These are phyloP conservation scores for Microascus cirrosus DNA, from an alignment of 2,329 filamentous ascomycete species.

Conservation along the genomic window DNA sequence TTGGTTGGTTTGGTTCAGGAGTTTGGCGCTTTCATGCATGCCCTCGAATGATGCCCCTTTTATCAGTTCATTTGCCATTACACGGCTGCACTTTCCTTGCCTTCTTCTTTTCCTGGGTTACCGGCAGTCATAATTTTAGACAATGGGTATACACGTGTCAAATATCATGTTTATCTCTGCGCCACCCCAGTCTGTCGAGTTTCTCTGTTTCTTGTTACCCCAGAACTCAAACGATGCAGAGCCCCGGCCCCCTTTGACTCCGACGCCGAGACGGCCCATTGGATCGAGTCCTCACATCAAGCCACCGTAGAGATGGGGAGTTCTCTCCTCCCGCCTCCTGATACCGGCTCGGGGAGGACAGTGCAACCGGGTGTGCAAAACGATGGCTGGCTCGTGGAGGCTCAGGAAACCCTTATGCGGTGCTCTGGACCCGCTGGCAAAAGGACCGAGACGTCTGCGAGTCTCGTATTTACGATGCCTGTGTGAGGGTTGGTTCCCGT, in stretches of 20 bases:
- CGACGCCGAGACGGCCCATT: background rate
- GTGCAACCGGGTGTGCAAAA: background rate
- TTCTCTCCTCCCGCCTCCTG: background rate
- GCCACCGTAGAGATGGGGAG: background rate
- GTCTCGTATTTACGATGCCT: background rate
- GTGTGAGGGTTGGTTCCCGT: background rate
- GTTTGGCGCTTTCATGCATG: background rate
- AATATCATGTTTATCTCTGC: background rate
- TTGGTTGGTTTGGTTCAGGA: background rate
- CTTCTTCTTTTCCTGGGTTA: background rate
- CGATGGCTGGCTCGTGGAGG: background rate
- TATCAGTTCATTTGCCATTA: background rate
- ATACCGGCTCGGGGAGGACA: background rate
- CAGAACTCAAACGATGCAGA: background rate
- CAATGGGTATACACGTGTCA: background rate
- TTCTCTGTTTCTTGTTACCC: background rate
- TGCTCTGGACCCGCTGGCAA: background rate
- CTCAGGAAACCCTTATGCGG: background rate
- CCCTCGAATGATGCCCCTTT: background rate
- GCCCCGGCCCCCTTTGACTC: background rate
- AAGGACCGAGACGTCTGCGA: background rate
- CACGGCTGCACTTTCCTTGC: background rate
- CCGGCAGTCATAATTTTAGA: background rate
- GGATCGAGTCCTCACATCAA: background rate
- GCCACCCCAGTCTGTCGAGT: background rate